A percentile compares a stretch with the other conserved stretches of the same genome.
phyloP scores from a whole-genome alignment of 2,329 filamentous ascomycete species.

The Nemania sp. region DNA sequence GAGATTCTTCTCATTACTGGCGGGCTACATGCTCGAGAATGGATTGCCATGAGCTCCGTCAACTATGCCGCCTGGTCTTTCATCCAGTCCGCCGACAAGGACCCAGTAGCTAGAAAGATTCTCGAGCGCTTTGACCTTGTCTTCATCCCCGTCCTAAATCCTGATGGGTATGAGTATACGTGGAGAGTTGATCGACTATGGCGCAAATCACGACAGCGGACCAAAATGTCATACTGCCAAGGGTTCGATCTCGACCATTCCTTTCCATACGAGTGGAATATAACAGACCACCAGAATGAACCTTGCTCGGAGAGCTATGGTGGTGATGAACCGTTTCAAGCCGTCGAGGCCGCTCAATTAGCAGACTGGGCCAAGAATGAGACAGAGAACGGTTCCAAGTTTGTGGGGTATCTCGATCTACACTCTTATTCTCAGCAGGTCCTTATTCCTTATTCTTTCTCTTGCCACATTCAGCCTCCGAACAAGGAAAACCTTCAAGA shows the following conservation, averaged over 20 bases:
- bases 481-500: slow-evolving; percentile 92
- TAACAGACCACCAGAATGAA: slow-evolving; percentile 66
- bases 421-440: slow-evolving; percentile 97
- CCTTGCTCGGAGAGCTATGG: slow-evolving; percentile 92
- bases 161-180: slow-evolving; percentile 91
- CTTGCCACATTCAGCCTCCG: slow-evolving; percentile 76
- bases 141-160: slow-evolving; percentile 86
- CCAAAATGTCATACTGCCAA: slow-evolving; percentile 78
- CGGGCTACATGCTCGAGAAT: slow-evolving; percentile 91
- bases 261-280: slow-evolving; percentile 85
- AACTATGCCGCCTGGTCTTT: slow-evolving; percentile 90
- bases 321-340: slow-evolving; percentile 81
- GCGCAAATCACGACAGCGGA: slow-evolving; percentile 91
- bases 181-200: slow-evolving; percentile 92
- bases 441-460: slow-evolving; percentile 88
- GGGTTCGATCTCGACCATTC: slow-evolving; percentile 89
- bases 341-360: slow-evolving; percentile 74
- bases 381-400: slow-evolving; percentile 69
- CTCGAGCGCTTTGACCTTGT: slow-evolving; percentile 86
- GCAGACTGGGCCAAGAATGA: slow-evolving; percentile 84
- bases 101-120: slow-evolving; percentile 72
- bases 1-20: slow-evolving; percentile 83
- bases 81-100: slow-evolving; percentile 80
- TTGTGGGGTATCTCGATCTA: slow-evolving; percentile 86
- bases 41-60: slow-evolving; percentile 91